Percentiles rank a stretch among this genome's conserved stretches.
phyloP scores from a whole-genome alignment of 306 rosid genomes.

The Betula pendula region DNA sequence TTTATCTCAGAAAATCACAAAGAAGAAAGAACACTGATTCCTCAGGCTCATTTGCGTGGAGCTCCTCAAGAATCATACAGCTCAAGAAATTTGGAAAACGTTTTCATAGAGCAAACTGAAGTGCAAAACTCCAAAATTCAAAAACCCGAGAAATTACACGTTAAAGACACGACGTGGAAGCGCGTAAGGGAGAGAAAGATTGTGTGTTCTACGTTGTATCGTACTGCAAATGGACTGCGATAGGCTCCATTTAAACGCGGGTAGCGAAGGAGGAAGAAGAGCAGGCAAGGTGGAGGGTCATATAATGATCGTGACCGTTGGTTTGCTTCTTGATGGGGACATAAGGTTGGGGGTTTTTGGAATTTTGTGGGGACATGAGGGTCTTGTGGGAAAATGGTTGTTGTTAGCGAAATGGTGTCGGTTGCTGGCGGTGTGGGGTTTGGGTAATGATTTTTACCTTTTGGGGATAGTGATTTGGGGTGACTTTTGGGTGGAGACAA shows the following conservation, averaged over 20 bases:
- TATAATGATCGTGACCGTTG: conserved; percentile 7
- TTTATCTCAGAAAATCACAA: not conserved
- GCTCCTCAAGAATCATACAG: conserved; percentile 3
- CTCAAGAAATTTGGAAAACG: not conserved
- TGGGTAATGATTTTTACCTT: not conserved
- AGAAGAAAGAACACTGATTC: not conserved
- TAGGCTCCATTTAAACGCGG: not conserved
- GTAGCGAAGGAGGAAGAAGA: not conserved
- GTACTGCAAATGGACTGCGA: not conserved
- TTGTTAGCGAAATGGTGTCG: not conserved
- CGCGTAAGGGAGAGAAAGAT: not conserved
- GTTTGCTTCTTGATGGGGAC: not conserved
- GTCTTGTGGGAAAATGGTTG: not conserved
- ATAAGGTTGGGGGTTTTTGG: not conserved
- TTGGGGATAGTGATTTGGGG: not conserved
- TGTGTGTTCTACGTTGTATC: conserved; percentile 10
- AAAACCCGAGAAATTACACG: conserved; percentile 2
- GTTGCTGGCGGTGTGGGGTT: not conserved
- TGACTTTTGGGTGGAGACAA: not conserved
- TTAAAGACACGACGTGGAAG: not conserved
- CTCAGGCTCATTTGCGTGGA: conserved; percentile 2
- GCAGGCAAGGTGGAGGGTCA: not conserved
- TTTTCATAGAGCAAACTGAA: not conserved
- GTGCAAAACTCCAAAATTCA: not conserved
- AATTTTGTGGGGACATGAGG: not conserved